phyloP scores from a whole-genome alignment of 371 early-diverging fungal species.

The Rhizopus microsporus region DNA sequence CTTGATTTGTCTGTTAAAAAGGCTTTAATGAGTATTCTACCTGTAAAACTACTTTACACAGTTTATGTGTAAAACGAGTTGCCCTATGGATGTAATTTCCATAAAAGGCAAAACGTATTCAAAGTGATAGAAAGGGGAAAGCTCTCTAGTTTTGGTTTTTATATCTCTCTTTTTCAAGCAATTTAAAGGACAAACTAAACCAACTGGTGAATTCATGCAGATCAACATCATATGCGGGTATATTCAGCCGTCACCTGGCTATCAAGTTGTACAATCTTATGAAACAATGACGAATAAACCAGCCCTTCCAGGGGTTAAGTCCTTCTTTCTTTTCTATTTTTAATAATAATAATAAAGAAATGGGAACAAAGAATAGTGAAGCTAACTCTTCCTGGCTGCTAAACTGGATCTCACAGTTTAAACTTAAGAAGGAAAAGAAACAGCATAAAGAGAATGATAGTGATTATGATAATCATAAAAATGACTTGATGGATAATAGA shows the following conservation, averaged over 20 bases:
- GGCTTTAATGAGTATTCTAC: no score
- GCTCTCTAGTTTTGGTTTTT: no score
- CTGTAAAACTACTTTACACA: no score
- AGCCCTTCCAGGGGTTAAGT: background rate
- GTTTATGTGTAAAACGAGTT: no score
- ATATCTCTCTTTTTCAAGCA: background rate
- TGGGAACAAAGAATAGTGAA: background rate
- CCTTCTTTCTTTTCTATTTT: background rate
- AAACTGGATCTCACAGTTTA: slow-evolving; percentile 23
- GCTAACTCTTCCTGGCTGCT: slow-evolving; percentile 14
- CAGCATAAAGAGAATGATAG: background rate
- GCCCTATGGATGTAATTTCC: no score
- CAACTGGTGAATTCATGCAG: background rate
- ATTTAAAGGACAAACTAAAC: background rate
- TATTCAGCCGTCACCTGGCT: background rate
- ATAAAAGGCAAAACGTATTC: no score
- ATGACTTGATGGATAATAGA: background rate
- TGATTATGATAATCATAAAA: background rate
- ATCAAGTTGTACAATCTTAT: slow-evolving; percentile 16
- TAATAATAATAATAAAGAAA: slow-evolving; percentile 1
- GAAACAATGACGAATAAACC: slow-evolving; percentile 21
- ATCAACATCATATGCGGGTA: background rate
- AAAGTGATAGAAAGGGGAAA: no score
- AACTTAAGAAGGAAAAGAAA: background rate
- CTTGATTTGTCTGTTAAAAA: no score